These are phyloP conservation scores for Ophidiomyces ophidiicola DNA, from an alignment of 2,329 filamentous ascomycete genomes.

Conservation along the genomic window DNA sequence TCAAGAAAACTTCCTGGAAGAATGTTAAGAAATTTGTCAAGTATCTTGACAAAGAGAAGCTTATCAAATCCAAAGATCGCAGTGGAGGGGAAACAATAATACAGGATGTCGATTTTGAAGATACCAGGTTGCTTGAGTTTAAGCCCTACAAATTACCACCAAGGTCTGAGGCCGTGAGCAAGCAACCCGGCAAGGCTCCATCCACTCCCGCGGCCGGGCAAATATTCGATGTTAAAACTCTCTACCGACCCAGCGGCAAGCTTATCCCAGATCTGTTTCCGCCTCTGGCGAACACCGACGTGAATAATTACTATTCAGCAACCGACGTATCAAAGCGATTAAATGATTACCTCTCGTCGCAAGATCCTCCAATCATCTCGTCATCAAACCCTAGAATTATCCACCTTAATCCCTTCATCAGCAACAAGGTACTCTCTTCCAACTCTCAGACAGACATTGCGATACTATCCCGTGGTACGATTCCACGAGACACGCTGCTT, in stretches of 20 bases:
- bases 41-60: constrained; percentile 48
- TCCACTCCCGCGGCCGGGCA: constrained; percentile 34
- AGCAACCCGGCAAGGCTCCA: constrained; percentile 21
- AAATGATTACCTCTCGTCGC: constrained; percentile 46
- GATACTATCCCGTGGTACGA: constrained; percentile 45
- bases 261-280: constrained; percentile 44
- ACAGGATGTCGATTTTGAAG: constrained; percentile 52
- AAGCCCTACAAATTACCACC: constrained; percentile 51
- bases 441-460: constrained; percentile 43
- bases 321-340: constrained; percentile 47
- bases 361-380: constrained; percentile 42
- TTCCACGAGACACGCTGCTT: constrained; percentile 48
- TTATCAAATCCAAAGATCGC: constrained; percentile 54
- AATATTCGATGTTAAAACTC: constrained; percentile 37
- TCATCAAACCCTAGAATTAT: constrained; percentile 49
- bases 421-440: constrained; percentile 49
- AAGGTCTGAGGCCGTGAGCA: constrained; percentile 27
- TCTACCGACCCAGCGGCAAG: constrained; percentile 47
- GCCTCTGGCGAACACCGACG: constrained; percentile 35
- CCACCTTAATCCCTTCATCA: constrained; percentile 49
- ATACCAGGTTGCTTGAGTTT: constrained; percentile 43
- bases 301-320: constrained; percentile 46
- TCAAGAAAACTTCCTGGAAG: constrained; percentile 61
- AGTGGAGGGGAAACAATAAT: constrained; percentile 53
- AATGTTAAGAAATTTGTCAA: constrained; percentile 60